phyloP scores from a whole-genome alignment of 208 protist genomes.

The Angomonas deanei region DNA sequence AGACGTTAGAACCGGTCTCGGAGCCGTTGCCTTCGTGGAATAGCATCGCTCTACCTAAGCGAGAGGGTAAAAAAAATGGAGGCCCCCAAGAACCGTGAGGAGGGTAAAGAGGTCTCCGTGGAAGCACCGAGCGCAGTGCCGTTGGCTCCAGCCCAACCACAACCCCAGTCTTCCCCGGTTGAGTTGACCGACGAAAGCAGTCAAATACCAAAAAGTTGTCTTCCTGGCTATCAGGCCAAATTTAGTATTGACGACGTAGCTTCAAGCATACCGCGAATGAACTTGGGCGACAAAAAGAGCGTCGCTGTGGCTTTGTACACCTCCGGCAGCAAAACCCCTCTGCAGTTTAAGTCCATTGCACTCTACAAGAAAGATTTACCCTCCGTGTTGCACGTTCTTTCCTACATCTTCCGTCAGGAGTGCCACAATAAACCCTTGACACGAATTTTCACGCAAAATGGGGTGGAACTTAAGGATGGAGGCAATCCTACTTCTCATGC shows the following conservation, averaged over 20 bases:
- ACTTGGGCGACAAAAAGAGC: not conserved
- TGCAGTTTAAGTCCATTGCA: conserved; percentile 17
- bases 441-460: conserved; percentile 58
- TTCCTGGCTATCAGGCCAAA: conserved; percentile 32
- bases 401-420: too few relatives aligned
- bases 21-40: not conserved
- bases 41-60: not conserved
- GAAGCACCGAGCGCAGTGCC: not conserved
- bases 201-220: conserved; percentile 27
- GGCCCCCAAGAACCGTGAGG: not conserved
- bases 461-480: conserved; percentile 43
- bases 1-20: not conserved
- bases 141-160: not conserved
- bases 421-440: conserved; percentile 20
- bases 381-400: conserved; percentile 34
- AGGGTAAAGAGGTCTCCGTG: not conserved
- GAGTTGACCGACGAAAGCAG: conserved; percentile 2
- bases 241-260: conserved; percentile 37
- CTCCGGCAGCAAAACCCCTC: not conserved
- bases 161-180: not conserved
- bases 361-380: conserved; percentile 30
- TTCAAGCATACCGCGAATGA: conserved; percentile 31
- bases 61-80: not conserved
- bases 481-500: conserved; percentile 37
- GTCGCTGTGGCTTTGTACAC: conserved; percentile 8